These are phyloP conservation scores for Colletotrichum tamarilloi DNA, from an alignment of 2,329 filamentous ascomycete species.

Conservation along the genomic window DNA sequence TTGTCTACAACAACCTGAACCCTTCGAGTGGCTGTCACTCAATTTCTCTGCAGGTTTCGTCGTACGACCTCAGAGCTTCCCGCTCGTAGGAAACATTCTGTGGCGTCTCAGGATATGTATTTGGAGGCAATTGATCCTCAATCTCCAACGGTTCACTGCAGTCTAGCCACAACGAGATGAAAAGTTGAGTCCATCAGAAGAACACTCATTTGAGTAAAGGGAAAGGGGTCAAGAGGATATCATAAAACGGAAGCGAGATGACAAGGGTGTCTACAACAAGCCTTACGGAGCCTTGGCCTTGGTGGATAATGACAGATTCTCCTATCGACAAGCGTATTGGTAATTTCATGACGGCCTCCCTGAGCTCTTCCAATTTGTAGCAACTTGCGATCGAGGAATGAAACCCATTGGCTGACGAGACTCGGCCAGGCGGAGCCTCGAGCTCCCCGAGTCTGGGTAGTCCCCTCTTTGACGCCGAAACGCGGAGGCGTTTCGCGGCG, in stretches of 20 bases:
- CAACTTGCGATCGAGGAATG: background rate
- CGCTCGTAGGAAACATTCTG: background rate
- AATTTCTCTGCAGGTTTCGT: background rate
- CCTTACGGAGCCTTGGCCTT: no score
- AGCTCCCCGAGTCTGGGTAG: slow-evolving; percentile 11
- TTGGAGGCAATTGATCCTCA: background rate
- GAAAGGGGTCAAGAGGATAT: background rate
- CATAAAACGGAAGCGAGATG: background rate
- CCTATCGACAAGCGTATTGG: background rate
- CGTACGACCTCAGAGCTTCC: background rate
- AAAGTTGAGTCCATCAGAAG: background rate
- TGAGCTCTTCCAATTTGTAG: background rate
- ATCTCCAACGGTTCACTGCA: background rate
- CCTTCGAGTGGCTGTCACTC: background rate
- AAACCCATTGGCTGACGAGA: background rate
- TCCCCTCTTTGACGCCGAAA: slow-evolving; percentile 27
- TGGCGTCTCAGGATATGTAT: background rate
- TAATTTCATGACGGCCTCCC: background rate
- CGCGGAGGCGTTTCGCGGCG: slow-evolving; percentile 26
- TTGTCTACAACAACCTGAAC: background rate
- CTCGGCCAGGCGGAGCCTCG: background rate
- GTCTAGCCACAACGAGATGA: background rate
- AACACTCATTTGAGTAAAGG: accelerated
- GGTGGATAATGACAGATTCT: background rate
- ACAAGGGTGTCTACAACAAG: background rate